Evolutionary conservation across 2,329 filamentous ascomycete species (phyloP), one percentile per base, ranked within the genome.

Genomic region (Fonsecaea erecta): DNA sequence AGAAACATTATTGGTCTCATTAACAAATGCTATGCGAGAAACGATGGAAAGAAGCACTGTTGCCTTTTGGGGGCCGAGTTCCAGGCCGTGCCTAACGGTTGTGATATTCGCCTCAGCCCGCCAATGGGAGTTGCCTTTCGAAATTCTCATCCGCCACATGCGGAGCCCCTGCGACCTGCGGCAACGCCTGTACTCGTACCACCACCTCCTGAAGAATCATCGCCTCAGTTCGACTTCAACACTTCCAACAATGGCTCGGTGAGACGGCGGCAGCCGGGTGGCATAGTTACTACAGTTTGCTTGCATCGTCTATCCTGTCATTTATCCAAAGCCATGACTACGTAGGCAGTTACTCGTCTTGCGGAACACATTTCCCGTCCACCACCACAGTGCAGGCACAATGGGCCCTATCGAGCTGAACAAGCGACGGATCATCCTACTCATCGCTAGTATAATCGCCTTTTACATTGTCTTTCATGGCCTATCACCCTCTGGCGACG

Each of bases 391-490:
- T 18, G 6, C 37, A 7, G 34, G 14, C 16, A 65, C 18, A 6
- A 72, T 72, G 70, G 70, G 64, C 37, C 69, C 64, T 21, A 71
- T 72, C 53, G 70, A 72, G 55, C 59, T 72, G 46, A 70, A 71
- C 62, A 73, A 70, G 60, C 60, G 68, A 55, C 70, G 71, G 16
- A 68, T 71, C 51, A 67, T 69, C 64, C 37, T 73, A 40, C 66
- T 73, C 30, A 35, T 70, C 43, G 70, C 66, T 8, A 66, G 43
- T 18, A 59, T 71, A 46, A 48, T 71, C 24, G 66, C 67, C 26
- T 71, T 71, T 43, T 64, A 67, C 48, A 64, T 73, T 35, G 48
- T 73, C 40, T 70, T 70, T 48, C 68, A 68, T 46, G 64, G 65
- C 46, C 62, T 71, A 11, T 65, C 66, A 18, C 43, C 62, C 12